These are phyloP conservation scores for Penicillium sp. DNA, from an alignment of 2,329 filamentous ascomycete species.

Conservation along the genomic window DNA sequence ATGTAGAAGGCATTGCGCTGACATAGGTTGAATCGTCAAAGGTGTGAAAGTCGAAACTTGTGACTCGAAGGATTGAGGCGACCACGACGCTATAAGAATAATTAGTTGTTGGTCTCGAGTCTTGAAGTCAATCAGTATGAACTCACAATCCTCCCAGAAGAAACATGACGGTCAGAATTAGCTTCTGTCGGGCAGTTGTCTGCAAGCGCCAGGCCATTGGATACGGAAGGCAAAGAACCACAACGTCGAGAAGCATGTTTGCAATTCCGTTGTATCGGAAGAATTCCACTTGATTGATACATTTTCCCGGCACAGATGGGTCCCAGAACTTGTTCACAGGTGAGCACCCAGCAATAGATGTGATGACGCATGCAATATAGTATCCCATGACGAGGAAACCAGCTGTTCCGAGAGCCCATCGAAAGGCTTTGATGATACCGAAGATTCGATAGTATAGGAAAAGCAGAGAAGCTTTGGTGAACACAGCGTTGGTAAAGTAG, in stretches of 20 bases:
- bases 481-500: slow-evolving; percentile 25
- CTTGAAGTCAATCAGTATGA: neutral
- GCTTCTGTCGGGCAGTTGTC: slow-evolving; percentile 21
- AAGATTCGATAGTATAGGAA: slow-evolving; percentile 32
- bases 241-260: slow-evolving; percentile 26
- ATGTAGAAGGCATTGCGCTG: slow-evolving; percentile 20
- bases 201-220: slow-evolving; percentile 28
- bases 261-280: slow-evolving; percentile 27
- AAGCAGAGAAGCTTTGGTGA: slow-evolving; percentile 26
- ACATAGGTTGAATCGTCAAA: slow-evolving; percentile 17
- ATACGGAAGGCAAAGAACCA: slow-evolving; percentile 29
- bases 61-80: slow-evolving; percentile 25
- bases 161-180: slow-evolving; percentile 24
- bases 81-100: slow-evolving; percentile 21
- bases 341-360: slow-evolving; percentile 20
- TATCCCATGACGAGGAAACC: slow-evolving; percentile 18
- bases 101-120: neutral
- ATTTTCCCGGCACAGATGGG: slow-evolving; percentile 14
- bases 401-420: slow-evolving; percentile 19
- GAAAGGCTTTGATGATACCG: slow-evolving; percentile 23
- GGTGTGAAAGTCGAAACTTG: slow-evolving; percentile 15
- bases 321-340: slow-evolving; percentile 26
- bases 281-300: slow-evolving; percentile 23
- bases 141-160: slow-evolving; percentile 27
- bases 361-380: slow-evolving; percentile 22